These are phyloP conservation scores for Ophiocordyceps camponoti-saundersi DNA, from an alignment of 2,329 filamentous ascomycete genomes.

Conservation along the genomic window DNA sequence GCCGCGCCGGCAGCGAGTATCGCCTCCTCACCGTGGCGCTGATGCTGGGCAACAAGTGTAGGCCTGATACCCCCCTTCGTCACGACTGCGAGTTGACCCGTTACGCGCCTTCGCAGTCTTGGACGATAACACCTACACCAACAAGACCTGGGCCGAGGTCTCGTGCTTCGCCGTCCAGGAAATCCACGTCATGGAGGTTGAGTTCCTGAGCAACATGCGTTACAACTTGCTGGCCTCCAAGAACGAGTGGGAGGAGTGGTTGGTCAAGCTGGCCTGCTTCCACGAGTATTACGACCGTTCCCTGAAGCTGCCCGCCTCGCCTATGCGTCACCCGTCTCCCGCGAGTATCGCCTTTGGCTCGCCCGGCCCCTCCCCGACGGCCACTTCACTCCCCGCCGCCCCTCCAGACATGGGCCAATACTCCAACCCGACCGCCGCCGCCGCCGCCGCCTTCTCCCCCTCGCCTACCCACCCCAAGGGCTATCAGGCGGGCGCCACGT, in stretches of 20 bases:
- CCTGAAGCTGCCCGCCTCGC: constrained; percentile 24
- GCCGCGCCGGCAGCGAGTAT: constrained; percentile 86
- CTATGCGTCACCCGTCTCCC: constrained; percentile 23
- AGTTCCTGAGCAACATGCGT: constrained; percentile 96
- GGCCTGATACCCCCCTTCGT: constrained; percentile 12
- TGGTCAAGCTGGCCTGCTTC: constrained; percentile 66
- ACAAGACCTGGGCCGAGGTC: constrained; percentile 98
- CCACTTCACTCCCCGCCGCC: constrained; percentile 11
- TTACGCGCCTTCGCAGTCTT: constrained; percentile 39
- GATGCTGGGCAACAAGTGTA: constrained; percentile 96
- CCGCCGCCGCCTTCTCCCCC: constrained; percentile 22
- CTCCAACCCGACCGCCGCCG: constrained; percentile 13
- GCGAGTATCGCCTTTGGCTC: constrained; percentile 22
- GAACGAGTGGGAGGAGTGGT: constrained; percentile 76
- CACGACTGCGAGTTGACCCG: neutral
- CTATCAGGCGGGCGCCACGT: constrained; percentile 22
- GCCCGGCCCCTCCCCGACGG: constrained; percentile 32
- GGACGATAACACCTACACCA: constrained; percentile 98
- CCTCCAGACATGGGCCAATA: constrained; percentile 12
- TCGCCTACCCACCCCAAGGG: constrained; percentile 16
- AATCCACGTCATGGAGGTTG: constrained; percentile 99
- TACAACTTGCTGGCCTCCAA: constrained; percentile 82
- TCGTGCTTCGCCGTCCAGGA: constrained; percentile 86
- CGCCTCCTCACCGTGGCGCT: constrained; percentile 81
- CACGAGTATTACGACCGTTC: constrained; percentile 67